Evolutionary conservation across 2,329 filamentous ascomycete genomes (phyloP).

Genomic region (Aspergillus novoparasiticus): DNA sequence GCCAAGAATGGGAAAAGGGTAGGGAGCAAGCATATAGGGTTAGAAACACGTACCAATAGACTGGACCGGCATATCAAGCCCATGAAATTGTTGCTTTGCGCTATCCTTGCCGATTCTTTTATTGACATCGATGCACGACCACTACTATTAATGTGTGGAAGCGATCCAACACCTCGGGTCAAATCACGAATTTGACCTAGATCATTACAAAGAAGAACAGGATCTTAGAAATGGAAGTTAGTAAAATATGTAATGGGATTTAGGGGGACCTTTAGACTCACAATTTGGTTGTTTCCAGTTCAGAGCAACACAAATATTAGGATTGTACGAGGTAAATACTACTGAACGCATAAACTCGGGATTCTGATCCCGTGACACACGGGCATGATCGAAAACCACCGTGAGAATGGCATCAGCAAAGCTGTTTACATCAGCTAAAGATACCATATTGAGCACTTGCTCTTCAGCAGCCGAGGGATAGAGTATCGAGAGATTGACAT

Average conservation of each 20-base stretch:
- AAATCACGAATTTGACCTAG: slow-evolving; percentile 62
- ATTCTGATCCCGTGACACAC: slow-evolving; percentile 64
- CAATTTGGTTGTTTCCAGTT: slow-evolving; percentile 99
- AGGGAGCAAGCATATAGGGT: neutral
- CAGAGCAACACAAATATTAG: slow-evolving; percentile 84
- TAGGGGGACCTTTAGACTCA: slow-evolving; percentile 43
- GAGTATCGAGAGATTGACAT: slow-evolving; percentile 88
- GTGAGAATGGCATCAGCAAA: slow-evolving; percentile 82
- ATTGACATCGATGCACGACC: slow-evolving; percentile 79
- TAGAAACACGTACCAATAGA: slow-evolving; percentile 67
- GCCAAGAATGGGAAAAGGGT: neutral
- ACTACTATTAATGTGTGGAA: slow-evolving; percentile 57
- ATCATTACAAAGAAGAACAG: slow-evolving; percentile 92
- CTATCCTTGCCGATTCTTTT: slow-evolving; percentile 91
- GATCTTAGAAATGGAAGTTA: slow-evolving; percentile 54
- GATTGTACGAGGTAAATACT: slow-evolving; percentile 92
- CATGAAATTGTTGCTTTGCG: slow-evolving; percentile 98
- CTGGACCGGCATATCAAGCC: slow-evolving; percentile 87
- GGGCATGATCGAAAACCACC: slow-evolving; percentile 89
- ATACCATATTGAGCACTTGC: slow-evolving; percentile 67
- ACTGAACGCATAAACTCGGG: slow-evolving; percentile 80
- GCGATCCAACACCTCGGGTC: slow-evolving; percentile 37
- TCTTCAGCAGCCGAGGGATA: slow-evolving; percentile 81
- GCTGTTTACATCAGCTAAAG: slow-evolving; percentile 78
- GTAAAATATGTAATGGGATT: neutral